Evolutionary conservation across 345 rosid species (phyloP).

Genomic region (Bruguiera sexangula): DNA sequence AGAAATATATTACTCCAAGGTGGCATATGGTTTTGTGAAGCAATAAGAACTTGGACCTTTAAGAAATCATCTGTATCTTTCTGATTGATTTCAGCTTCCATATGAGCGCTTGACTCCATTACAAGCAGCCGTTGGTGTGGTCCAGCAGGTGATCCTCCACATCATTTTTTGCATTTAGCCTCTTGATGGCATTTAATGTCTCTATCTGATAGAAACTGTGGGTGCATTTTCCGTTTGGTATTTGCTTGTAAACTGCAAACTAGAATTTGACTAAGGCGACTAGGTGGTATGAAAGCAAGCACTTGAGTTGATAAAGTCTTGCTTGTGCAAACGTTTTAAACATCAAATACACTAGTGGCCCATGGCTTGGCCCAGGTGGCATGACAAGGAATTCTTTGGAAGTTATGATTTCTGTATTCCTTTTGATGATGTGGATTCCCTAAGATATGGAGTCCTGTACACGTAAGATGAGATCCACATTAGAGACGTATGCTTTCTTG

Average conservation of each 20-base stretch:
- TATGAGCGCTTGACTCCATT: slow-evolving; percentile 52
- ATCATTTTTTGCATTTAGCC: not conserved
- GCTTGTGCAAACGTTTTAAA: not conserved
- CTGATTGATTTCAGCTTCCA: slow-evolving; percentile 46
- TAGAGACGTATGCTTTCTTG: too few species aligned
- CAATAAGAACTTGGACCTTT: not conserved
- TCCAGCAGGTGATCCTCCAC: slow-evolving; percentile 50
- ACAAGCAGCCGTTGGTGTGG: slow-evolving; percentile 65
- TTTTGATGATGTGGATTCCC: too few species aligned
- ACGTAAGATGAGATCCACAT: too few species aligned
- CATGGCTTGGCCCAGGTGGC: too few species aligned
- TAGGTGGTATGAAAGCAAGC: not conserved
- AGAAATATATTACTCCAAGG: too few species aligned
- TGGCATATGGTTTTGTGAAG: too few species aligned
- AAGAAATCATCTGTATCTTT: slow-evolving; percentile 6
- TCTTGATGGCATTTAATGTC: not conserved
- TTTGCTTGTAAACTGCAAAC: not conserved
- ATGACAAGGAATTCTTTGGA: too few species aligned
- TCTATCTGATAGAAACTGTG: not conserved
- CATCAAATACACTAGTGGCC: not conserved
- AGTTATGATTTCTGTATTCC: too few species aligned
- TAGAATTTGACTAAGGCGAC: not conserved
- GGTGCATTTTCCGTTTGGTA: not conserved
- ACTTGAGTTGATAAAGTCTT: not conserved
- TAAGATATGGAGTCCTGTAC: too few species aligned